A percentile compares a stretch with the other conserved stretches of the same genome.
These are phyloP conservation scores for Leccinum barrowsii DNA, from an alignment of 768 basidiomycete genomes.

Conservation along the genomic window DNA sequence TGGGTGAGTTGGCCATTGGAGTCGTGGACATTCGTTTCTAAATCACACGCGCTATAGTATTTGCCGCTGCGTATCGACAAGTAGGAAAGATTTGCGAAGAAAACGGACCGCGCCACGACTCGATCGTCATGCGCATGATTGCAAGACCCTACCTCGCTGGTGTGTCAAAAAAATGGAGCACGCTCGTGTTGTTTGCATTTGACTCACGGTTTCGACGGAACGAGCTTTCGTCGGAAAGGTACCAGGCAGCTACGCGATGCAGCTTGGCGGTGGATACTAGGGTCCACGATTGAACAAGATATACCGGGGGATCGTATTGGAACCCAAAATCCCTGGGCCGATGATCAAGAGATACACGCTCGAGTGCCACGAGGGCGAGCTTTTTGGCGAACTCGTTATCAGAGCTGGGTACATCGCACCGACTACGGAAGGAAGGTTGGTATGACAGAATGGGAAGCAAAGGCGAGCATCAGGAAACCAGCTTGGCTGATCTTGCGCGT, in stretches of 20 bases:
- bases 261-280: slow-evolving; percentile 92
- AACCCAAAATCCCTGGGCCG: slow-evolving; percentile 83
- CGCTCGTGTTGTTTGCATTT: background rate
- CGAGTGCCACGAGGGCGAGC: slow-evolving; percentile 83
- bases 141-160: slow-evolving; percentile 91
- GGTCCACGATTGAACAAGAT: slow-evolving; percentile 96
- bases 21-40: slow-evolving; percentile 26
- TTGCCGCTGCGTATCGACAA: slow-evolving; percentile 90
- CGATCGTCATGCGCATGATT: slow-evolving; percentile 98
- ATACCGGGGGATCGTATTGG: slow-evolving; percentile 85
- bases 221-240: slow-evolving; percentile 96
- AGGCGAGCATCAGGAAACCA: slow-evolving; percentile 45
- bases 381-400: slow-evolving; percentile 94
- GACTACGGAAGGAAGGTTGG: slow-evolving; percentile 82
- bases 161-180: slow-evolving; percentile 27
- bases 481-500: background rate
- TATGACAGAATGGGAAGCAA: slow-evolving; percentile 84
- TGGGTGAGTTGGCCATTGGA: slow-evolving; percentile 38
- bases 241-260: slow-evolving; percentile 87
- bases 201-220: slow-evolving; percentile 45
- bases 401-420: slow-evolving; percentile 87
- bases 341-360: slow-evolving; percentile 95
- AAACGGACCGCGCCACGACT: slow-evolving; percentile 55
- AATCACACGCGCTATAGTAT: slow-evolving; percentile 57
- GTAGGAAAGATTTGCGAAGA: slow-evolving; percentile 94